Percentiles rank a stretch among this genome's conserved stretches.
phyloP scores from a whole-genome alignment of 805 yeast genomes.

The Monosporozyma siamensis region DNA sequence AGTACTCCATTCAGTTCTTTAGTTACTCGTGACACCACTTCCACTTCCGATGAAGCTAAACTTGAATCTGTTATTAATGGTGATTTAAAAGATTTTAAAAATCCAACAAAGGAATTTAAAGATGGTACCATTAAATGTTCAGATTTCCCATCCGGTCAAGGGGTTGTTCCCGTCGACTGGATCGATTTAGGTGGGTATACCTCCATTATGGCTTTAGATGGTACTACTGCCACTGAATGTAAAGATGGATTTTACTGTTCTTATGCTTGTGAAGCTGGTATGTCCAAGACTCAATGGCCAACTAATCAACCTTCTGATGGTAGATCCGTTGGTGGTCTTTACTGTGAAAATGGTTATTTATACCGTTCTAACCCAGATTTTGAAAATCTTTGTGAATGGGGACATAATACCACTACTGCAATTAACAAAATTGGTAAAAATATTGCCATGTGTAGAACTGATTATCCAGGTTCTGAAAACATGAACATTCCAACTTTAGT shows the following conservation, averaged over 20 bases:
- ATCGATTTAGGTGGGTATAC: constrained; percentile 42
- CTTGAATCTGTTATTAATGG: constrained; percentile 33
- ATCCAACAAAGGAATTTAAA: constrained; percentile 45
- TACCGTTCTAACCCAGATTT: constrained; percentile 46
- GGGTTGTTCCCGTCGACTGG: constrained; percentile 54
- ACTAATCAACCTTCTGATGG: constrained; percentile 55
- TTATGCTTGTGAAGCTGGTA: constrained; percentile 70
- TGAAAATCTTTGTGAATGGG: constrained; percentile 56
- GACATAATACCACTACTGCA: constrained; percentile 45
- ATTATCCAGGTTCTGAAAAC: constrained; percentile 76
- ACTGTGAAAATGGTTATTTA: constrained; percentile 52
- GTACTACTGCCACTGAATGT: constrained; percentile 53
- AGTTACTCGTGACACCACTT: constrained; percentile 11
- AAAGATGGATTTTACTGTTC: constrained; percentile 64
- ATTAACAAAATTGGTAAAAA: constrained; percentile 40
- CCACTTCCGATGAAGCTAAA: constrained; percentile 25
- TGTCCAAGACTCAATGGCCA: constrained; percentile 79
- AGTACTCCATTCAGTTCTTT: background rate
- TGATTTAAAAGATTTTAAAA: constrained; percentile 46
- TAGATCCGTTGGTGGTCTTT: constrained; percentile 63
- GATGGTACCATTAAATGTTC: constrained; percentile 63
- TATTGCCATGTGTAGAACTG: constrained; percentile 68
- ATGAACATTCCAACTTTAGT: constrained; percentile 68
- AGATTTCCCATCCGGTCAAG: constrained; percentile 59
- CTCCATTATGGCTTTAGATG: constrained; percentile 51